phyloP scores from a whole-genome alignment of 1,284 basidiomycete species.

The Peniophora sp. region DNA sequence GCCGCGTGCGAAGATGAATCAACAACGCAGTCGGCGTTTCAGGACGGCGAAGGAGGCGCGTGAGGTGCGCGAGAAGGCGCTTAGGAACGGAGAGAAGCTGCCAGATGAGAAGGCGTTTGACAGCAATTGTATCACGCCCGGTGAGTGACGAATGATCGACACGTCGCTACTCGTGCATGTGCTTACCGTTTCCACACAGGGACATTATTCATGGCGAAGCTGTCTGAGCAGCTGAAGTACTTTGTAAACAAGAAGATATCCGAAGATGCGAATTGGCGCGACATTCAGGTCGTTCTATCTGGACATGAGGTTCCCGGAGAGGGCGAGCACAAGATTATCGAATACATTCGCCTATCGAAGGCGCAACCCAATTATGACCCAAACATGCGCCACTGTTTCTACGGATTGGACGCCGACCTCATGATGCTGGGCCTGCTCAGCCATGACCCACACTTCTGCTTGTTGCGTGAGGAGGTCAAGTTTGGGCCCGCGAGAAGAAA shows the following conservation, averaged over 20 bases:
- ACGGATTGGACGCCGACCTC: constrained; percentile 96
- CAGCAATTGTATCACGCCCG: constrained; percentile 98
- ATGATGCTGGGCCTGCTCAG: constrained; percentile 97
- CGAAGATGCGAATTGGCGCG: constrained; percentile 91
- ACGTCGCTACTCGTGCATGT: constrained; percentile 1
- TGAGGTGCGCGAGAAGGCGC: constrained; percentile 82
- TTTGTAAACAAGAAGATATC: constrained; percentile 97
- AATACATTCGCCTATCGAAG: constrained; percentile 91
- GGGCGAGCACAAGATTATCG: constrained; percentile 99
- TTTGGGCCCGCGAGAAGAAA: constrained; percentile 80
- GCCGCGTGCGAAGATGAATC: constrained; percentile 99
- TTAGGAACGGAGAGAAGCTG: constrained; percentile 82
- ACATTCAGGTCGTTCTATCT: constrained; percentile 88
- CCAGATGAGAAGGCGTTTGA: constrained; percentile 95
- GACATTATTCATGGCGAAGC: constrained; percentile 89
- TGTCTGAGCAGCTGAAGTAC: constrained; percentile 90
- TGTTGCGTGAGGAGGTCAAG: constrained; percentile 96
- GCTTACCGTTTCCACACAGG: too few relatives aligned
- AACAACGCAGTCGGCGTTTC: constrained; percentile 92
- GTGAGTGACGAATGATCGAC: constrained; percentile 33
- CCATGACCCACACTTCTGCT: constrained; percentile 98
- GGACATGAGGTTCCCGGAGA: constrained; percentile 99
- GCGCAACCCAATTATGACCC: constrained; percentile 94
- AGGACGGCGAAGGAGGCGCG: constrained; percentile 90
- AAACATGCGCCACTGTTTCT: constrained; percentile 93